A percentile compares a stretch with the other conserved stretches of the same genome.
Conservation (phyloP, 495 filamentous ascomycete genomes). For the Parmelia sp. region DNA sequence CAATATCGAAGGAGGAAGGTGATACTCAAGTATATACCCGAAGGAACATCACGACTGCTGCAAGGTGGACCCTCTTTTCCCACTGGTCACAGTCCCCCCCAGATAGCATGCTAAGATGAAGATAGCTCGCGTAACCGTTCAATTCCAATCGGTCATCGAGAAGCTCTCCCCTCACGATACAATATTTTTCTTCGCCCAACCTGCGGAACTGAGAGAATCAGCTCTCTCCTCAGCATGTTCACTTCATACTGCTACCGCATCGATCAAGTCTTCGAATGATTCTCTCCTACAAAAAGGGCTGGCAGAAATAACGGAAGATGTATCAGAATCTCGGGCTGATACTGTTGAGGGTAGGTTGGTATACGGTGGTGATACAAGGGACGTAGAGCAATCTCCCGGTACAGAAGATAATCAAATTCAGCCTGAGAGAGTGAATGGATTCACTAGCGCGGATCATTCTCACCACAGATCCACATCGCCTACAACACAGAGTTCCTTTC, state of each 20-base stretch:
- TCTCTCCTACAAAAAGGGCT: constrained; percentile 68
- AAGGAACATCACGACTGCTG: constrained; percentile 79
- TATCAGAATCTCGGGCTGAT: constrained; percentile 47
- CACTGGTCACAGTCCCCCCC: neutral
- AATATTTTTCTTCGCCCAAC: constrained; percentile 60
- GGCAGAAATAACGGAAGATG: constrained; percentile 84
- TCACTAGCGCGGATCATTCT: constrained; percentile 10
- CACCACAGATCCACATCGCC: constrained; percentile 15
- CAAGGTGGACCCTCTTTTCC: constrained; percentile 56
- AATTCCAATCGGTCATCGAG: constrained; percentile 81
- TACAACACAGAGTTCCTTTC: constrained; percentile 6
- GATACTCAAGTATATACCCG: constrained; percentile 84
- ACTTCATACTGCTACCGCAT: constrained; percentile 81
- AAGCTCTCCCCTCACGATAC: constrained; percentile 85
- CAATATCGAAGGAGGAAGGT: constrained; percentile 86
- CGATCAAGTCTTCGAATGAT: constrained; percentile 78
- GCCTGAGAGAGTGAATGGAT: constrained; percentile 17
- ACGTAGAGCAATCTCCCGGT: neutral
- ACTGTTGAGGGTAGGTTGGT: constrained; percentile 1
- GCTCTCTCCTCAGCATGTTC: constrained; percentile 83
- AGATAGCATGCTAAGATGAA: constrained; percentile 13
- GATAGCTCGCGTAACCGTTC: constrained; percentile 84
- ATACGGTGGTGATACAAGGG: neutral
- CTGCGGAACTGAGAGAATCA: constrained; percentile 79
- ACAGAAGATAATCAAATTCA: constrained; percentile 8